phyloP scores from a whole-genome alignment of 2,329 filamentous ascomycete species.

The Fusarium chuoi region DNA sequence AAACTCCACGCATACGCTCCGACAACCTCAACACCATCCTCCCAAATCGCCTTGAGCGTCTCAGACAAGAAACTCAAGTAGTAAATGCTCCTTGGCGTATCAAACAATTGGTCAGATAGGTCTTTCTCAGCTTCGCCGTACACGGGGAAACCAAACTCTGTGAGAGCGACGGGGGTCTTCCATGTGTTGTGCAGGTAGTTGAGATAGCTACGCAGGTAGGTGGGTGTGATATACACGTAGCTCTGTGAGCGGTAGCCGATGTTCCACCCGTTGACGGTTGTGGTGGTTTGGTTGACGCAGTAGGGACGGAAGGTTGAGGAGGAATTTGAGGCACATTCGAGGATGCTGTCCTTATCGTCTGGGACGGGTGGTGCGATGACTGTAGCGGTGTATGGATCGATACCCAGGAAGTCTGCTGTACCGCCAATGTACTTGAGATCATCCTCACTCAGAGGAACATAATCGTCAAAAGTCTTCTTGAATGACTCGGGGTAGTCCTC shows the following conservation, averaged over 20 bases:
- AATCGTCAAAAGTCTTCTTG: constrained; percentile 56
- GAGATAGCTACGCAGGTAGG: constrained; percentile 65
- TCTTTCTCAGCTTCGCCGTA: constrained; percentile 57
- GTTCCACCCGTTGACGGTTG: constrained; percentile 64
- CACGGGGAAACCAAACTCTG: constrained; percentile 68
- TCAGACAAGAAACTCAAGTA: constrained; percentile 65
- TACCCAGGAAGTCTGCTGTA: constrained; percentile 65
- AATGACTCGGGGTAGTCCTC: constrained; percentile 60
- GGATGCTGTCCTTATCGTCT: constrained; percentile 52
- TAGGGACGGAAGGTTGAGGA: constrained; percentile 59
- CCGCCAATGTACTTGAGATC: constrained; percentile 61
- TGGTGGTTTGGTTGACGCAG: constrained; percentile 61
- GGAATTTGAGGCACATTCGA: constrained; percentile 58
- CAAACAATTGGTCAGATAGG: constrained; percentile 62
- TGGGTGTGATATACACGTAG: constrained; percentile 68
- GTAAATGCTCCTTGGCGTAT: constrained; percentile 64
- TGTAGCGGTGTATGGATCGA: constrained; percentile 68
- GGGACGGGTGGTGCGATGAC: constrained; percentile 59
- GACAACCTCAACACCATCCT: constrained; percentile 65
- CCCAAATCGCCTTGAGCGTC: constrained; percentile 64
- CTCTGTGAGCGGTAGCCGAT: constrained; percentile 66
- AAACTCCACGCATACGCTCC: constrained; percentile 65
- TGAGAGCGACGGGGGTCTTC: constrained; percentile 58
- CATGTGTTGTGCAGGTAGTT: constrained; percentile 70
- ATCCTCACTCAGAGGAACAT: constrained; percentile 58